A percentile compares a stretch with the other conserved stretches of the same genome.
Evolutionary conservation across 306 rosid genomes (phyloP).

Genomic region (Comarum palustre): DNA sequence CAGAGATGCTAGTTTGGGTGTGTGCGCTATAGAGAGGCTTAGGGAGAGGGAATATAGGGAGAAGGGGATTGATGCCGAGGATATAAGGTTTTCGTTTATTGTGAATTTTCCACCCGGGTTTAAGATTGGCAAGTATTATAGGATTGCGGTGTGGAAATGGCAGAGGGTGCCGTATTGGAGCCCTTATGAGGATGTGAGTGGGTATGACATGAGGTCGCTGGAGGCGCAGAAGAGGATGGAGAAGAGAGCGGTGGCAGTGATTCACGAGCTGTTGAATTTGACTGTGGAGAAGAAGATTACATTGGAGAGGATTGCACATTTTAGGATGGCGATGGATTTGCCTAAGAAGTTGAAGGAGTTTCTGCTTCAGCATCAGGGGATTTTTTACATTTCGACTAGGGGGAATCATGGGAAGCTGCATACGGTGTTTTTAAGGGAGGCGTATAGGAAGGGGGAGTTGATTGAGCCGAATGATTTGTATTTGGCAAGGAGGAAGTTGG

Average conservation of each 20-base stretch:
- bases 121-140: constrained; percentile 76
- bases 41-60: constrained; percentile 80
- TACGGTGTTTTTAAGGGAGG: constrained; percentile 82
- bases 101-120: constrained; percentile 88
- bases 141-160: constrained; percentile 89
- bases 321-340: constrained; percentile 65
- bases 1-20: constrained; percentile 45
- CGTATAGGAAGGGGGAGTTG: constrained; percentile 69
- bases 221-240: constrained; percentile 92
- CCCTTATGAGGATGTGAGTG: constrained; percentile 73
- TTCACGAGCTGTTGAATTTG: constrained; percentile 47
- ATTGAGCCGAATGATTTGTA: constrained; percentile 75
- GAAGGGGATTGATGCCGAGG: constrained; percentile 24
- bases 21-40: constrained; percentile 63
- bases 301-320: constrained; percentile 84
- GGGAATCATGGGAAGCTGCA: constrained; percentile 95
- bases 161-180: constrained; percentile 89
- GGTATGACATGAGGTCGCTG: constrained; percentile 73
- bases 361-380: constrained; percentile 90
- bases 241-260: constrained; percentile 74
- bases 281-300: constrained; percentile 70
- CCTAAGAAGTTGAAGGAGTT: constrained; percentile 83
- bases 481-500: constrained; percentile 69
- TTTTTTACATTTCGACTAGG: constrained; percentile 77
- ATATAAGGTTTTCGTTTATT: constrained; percentile 65